Conservation (phyloP, 164 flowering plant genomes). For the Magnolia changhungtana region DNA sequence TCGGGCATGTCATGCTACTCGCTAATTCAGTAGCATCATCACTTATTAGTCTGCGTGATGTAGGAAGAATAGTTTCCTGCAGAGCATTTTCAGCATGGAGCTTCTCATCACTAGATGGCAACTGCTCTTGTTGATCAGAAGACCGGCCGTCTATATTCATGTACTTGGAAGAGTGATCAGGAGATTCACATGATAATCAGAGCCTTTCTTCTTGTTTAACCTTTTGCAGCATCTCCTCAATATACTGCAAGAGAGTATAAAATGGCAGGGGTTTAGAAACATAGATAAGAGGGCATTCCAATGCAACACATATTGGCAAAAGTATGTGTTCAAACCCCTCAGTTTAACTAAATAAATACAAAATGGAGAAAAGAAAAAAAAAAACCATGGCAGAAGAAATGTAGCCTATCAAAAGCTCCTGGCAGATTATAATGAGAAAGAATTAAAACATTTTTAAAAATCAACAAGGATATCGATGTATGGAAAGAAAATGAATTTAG, state of each 20-base stretch:
- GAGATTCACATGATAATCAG: conserved; percentile 31
- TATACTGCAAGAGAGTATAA: conserved; percentile 27
- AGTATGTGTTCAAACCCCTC: background rate
- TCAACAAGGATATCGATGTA: too few relatives aligned
- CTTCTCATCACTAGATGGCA: conserved; percentile 31
- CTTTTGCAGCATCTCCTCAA: conserved; percentile 47
- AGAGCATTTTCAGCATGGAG: conserved; percentile 25
- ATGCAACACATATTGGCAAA: background rate
- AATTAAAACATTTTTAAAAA: too few relatives aligned
- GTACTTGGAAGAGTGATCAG: conserved; percentile 32
- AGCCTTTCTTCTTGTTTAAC: conserved; percentile 44
- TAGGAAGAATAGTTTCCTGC: conserved; percentile 41
- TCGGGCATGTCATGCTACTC: conserved; percentile 29
- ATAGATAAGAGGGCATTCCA: background rate
- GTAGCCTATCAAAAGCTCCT: too few relatives aligned
- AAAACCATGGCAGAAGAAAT: too few relatives aligned
- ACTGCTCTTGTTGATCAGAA: conserved; percentile 30
- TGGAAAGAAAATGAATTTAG: too few relatives aligned
- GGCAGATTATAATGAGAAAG: too few relatives aligned
- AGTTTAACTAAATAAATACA: too few relatives aligned
- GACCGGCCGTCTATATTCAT: conserved; percentile 22
- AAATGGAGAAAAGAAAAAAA: too few relatives aligned
- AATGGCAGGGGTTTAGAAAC: conserved; percentile 9
- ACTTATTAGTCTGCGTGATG: conserved; percentile 19
- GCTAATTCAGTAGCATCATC: conserved; percentile 19